Evolutionary conservation across 352 stramenopile species (phyloP).

Genomic region (Phytopythium ostracodes): DNA sequence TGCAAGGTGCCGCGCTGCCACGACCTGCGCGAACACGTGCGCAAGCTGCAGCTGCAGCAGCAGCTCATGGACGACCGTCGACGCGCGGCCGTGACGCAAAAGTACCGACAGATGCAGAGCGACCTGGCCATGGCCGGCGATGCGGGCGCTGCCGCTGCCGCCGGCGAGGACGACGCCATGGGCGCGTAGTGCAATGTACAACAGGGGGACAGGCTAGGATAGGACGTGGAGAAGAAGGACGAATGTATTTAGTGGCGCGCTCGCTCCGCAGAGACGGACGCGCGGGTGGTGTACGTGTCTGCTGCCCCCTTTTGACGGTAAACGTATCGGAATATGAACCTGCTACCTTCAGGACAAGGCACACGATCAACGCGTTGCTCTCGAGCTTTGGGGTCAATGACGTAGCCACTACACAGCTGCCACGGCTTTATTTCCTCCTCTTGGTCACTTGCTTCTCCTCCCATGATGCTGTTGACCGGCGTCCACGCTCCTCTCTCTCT

Average conservation of each 20-base stretch:
- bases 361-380: not conserved
- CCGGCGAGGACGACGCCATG: conserved; percentile 28
- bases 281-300: conserved; percentile 2
- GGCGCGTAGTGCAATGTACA: conserved; percentile 14
- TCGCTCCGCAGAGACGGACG: not conserved
- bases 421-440: not conserved
- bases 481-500: too few relatives aligned
- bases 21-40: conserved; percentile 93
- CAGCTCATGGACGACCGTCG: conserved; percentile 97
- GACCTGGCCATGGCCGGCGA: conserved; percentile 15
- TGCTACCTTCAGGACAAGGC: not conserved
- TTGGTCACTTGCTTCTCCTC: not conserved
- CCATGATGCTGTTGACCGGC: not conserved
- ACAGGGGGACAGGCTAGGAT: not conserved
- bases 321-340: conserved; percentile 11
- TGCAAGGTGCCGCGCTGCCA: conserved; percentile 96
- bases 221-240: conserved; percentile 2
- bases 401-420: not conserved
- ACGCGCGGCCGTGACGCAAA: conserved; percentile 82
- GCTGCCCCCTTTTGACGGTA: not conserved
- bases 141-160: not conserved
- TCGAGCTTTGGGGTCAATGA: not conserved
- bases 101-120: conserved; percentile 82
- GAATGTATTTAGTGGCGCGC: conserved; percentile 9
- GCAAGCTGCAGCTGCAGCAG: conserved; percentile 96